A percentile compares a stretch with the other conserved stretches of the same genome.
phyloP scores from a whole-genome alignment of 2,329 filamentous ascomycete genomes.

The Akanthomyces dipterigenus region DNA sequence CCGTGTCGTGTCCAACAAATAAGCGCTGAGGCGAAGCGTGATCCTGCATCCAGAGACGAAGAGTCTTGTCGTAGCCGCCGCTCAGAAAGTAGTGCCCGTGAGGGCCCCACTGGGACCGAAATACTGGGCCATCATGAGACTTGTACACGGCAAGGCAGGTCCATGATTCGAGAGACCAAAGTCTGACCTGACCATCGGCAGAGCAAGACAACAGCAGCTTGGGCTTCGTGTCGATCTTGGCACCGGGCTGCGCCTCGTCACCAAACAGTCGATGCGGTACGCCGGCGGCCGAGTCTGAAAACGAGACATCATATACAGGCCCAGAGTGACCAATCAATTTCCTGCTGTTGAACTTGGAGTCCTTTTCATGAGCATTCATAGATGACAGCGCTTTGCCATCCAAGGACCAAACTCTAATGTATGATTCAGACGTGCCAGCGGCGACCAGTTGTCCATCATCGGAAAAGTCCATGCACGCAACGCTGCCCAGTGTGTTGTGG shows the following conservation, averaged over 20 bases:
- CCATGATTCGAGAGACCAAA: conserved; percentile 92
- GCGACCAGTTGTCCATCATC: conserved; percentile 83
- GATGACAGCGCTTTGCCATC: conserved; percentile 76
- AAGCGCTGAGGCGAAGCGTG: conserved; percentile 84
- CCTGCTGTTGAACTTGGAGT: conserved; percentile 54
- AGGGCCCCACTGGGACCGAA: conserved; percentile 82
- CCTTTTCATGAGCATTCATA: conserved; percentile 51
- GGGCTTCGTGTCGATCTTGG: conserved; percentile 46
- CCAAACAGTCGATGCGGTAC: conserved; percentile 43
- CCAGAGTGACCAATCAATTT: conserved; percentile 84
- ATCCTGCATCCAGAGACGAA: conserved; percentile 86
- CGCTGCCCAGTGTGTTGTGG: conserved; percentile 87
- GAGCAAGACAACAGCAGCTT: conserved; percentile 83
- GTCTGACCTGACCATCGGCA: conserved; percentile 77
- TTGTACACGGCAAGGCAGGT: conserved; percentile 92
- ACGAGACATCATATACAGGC: conserved; percentile 82
- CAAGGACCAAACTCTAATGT: conserved; percentile 89
- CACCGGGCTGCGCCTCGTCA: conserved; percentile 35
- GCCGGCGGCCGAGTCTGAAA: conserved; percentile 64
- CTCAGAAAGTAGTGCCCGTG: conserved; percentile 94
- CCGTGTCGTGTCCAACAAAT: conserved; percentile 86
- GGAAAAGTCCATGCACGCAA: conserved; percentile 94
- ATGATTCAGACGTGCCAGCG: conserved; percentile 85
- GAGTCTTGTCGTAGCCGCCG: conserved; percentile 81
- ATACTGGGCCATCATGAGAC: conserved; percentile 83